Evolutionary conservation across 2,329 filamentous ascomycete species (phyloP), one percentile per base, ranked within the genome.

Genomic region (Apiospora saccharicola): DNA sequence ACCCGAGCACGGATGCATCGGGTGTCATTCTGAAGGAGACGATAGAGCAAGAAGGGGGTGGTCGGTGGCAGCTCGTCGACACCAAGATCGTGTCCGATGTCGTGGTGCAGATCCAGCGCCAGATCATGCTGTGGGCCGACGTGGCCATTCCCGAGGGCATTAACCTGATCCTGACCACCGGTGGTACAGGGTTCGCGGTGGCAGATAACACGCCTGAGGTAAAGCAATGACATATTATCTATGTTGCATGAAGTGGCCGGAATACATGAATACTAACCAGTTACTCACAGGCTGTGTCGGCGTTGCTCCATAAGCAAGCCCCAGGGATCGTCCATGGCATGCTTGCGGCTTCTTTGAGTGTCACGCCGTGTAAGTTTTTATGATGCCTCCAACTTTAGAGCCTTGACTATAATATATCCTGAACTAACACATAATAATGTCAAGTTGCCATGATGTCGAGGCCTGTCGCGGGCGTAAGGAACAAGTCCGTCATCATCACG

Each of bases 371-470:
- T 97, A 85, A 85, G 93, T 83, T 46, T 64, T 10, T 16, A 4
- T 51, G 57, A 34, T 64, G 30, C 6, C 57, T 26, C n/a, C 10
- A 26, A 37, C 2, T 0, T 7, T 0, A 24, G 16, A 51, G 16
- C 24, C 41, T 43, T 24, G 22, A n/a, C 10, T 12, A 41, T 71
- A 30, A 30, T 10, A 0, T 10, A 41, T 13, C 8, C 14, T 53
- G 2, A 37, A 73, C 70, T 78, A 67, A 61, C n/a, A 75, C 49
- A 49, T 67, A 68, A 76, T 34, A 70, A 34, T 41, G 10, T 41
- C 37, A 72, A 97, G 95, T 99, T 83, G 96, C 96, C 64, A 92
- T 98, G 85, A 99, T 99, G 96, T 94, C 96, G 70, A 90, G 96
- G 67, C 96, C 96, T 5, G 93, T 97, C 16, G 96, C 96, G 30